Evolutionary conservation across 2,329 filamentous ascomycete species (phyloP), one percentile per base, ranked within the genome.

Genomic region (Ascochyta viciae-villosae): DNA sequence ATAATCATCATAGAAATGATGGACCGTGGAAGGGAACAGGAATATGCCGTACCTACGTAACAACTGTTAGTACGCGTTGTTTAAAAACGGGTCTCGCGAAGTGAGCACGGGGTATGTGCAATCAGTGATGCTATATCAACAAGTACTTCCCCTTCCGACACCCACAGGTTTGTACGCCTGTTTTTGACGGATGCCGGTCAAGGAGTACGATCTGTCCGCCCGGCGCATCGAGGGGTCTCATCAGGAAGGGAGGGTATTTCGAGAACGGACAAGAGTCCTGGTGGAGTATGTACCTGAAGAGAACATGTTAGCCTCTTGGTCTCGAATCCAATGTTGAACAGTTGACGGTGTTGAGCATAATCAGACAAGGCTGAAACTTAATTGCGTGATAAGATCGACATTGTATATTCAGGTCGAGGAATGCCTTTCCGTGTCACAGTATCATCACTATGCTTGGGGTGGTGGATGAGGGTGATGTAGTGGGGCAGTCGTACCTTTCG

Each of bases 361-460:
- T 87, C 85, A 87, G 84, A 87, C 85, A 87, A 87, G 85, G 85
- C 85, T 87, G 85, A 87, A 87, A 87, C 85, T 87, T 85, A 75
- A 80, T 74, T 76, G 81, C 54, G 54, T 57, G 64, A 86, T 83
- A 84, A 80, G 81, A 84, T 87, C 84, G 82, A 86, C 84, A 87
- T 82, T 76, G 74, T 79, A 76, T 78, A 77, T 87, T 87, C 83
- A 82, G 85, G 79, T 83, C 83, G 85, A 87, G 85, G 85, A 87
- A 87, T 87, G 84, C 85, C 85, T 84, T 80, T 85, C 82, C 81
- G 82, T 85, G 84, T 87, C 84, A 76, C 79, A 76, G 76, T 75
- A 81, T 87, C 84, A 87, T 87, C 85, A 87, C 77, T 74, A 73
- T 78, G 78, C 72, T 60, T 57, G 52, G 50, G 42, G 23, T 13